A percentile compares a stretch with the other conserved stretches of the same genome.
These are phyloP conservation scores for Moelleriella libera DNA, from an alignment of 2,329 filamentous ascomycete genomes.

Conservation along the genomic window DNA sequence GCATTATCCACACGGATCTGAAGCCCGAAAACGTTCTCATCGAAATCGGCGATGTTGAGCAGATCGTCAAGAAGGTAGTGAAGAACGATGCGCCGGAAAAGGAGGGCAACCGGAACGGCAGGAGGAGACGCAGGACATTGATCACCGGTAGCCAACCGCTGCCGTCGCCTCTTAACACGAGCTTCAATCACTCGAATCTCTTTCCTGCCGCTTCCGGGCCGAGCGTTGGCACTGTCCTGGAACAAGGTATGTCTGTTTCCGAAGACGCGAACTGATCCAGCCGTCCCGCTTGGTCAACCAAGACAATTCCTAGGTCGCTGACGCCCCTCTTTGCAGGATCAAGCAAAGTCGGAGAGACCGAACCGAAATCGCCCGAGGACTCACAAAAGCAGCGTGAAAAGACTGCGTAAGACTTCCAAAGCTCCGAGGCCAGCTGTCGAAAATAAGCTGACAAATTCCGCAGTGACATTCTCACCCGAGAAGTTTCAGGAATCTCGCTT, in stretches of 20 bases:
- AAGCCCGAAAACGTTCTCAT: constrained; percentile 98
- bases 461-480: constrained; percentile 79
- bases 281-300: no score
- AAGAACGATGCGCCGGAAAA: constrained; percentile 64
- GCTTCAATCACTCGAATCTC: constrained; percentile 68
- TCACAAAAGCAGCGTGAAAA: constrained; percentile 78
- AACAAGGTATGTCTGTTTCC: constrained; percentile 46
- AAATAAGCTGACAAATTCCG: constrained; percentile 5
- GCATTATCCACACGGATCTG: constrained; percentile 95
- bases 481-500: constrained; percentile 88
- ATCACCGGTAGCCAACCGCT: constrained; percentile 96
- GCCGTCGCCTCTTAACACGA: constrained; percentile 85
- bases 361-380: constrained; percentile 40
- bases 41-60: constrained; percentile 96
- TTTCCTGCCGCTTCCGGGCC: constrained; percentile 50
- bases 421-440: background rate
- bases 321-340: constrained; percentile 11
- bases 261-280: background rate
- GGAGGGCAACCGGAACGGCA: constrained; percentile 83
- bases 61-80: constrained; percentile 93
- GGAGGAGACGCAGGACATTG: constrained; percentile 76
- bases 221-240: constrained; percentile 74
- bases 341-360: constrained; percentile 26
- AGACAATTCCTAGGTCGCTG: background rate
- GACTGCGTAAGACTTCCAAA: constrained; percentile 63